Base-by-base conservation (phyloP, 306 rosid genomes). In the Senna tora region DNA sequence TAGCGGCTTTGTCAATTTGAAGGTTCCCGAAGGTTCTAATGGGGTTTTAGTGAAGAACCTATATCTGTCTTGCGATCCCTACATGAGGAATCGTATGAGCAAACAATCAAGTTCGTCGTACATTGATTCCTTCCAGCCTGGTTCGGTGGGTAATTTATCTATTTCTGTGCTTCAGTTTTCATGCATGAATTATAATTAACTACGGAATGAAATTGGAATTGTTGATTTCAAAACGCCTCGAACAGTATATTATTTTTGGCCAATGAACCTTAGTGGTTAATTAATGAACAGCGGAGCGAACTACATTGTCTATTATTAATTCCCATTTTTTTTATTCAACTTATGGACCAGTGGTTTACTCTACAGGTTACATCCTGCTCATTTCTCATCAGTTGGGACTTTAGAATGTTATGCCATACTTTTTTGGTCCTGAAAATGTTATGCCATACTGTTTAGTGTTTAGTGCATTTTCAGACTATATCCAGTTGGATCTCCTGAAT, bases 41-140 rank as follows among this genome's bases (percentile, higher is more conserved):
- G 57, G 59, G 9, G 45, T 67, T 4, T 6, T 67, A 20, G 60
- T 67, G 58, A 67, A 50, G 60, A 67, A 67, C 25, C 33, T 67
- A 9, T 67, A 67, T 33, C 72, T 67, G n/a, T 67, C 72, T 9
- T 67, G 72, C 3, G 72, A 67, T 33, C 72, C 60, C 59, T 67
- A 67, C 42, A 47, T 67, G 72, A 25, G 72, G 17, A 1, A 2
- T 13, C 60, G 58, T 47, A 67, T 67, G 72, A 9, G 11, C 16
- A 30, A 51, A 20, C 73, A 19, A 51, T 50, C 20, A 14, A 14
- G 0, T 34, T 5, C 45, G 12, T 51, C 62, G 9, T 50, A 19
- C 32, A 6, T 68, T 7, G 73, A 50, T 5, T 14, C 73, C 34
- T 68, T 51, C 61, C 43, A 68, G 49, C 73, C 62, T 16, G 73